Evolutionary conservation across 345 rosid genomes (phyloP).

Genomic region (Populus davidiana): DNA sequence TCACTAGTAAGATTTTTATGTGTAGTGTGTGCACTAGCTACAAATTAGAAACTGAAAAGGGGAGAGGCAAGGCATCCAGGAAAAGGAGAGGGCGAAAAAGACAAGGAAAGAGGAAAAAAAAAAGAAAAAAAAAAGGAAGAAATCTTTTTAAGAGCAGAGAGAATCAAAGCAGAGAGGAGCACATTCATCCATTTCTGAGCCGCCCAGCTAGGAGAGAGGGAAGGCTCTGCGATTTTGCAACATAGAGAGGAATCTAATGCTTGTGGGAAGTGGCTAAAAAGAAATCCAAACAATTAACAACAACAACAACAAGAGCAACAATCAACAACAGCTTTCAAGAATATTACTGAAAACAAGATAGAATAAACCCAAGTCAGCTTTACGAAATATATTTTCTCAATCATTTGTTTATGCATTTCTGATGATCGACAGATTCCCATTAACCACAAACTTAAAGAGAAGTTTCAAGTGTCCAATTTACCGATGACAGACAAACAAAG

Average conservation of each 20-base stretch:
- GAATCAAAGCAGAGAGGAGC: slow-evolving; percentile 36
- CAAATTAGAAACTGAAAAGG: slow-evolving; percentile 35
- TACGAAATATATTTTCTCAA: slow-evolving; percentile 40
- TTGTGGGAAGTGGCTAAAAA: slow-evolving; percentile 43
- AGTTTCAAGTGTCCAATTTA: slow-evolving; percentile 21
- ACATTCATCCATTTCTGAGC: slow-evolving; percentile 34
- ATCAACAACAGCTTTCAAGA: slow-evolving; percentile 29
- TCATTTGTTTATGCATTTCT: slow-evolving; percentile 57
- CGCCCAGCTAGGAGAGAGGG: slow-evolving; percentile 23
- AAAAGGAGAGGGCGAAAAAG: slow-evolving; percentile 34
- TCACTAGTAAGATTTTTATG: slow-evolving; percentile 20
- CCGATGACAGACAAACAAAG: slow-evolving; percentile 11
- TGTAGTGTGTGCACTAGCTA: slow-evolving; percentile 49
- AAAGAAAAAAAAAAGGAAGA: slow-evolving; percentile 39
- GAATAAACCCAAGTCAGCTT: slow-evolving; percentile 43
- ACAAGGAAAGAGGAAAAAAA: slow-evolving; percentile 19
- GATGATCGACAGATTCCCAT: slow-evolving; percentile 65
- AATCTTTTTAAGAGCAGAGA: slow-evolving; percentile 42
- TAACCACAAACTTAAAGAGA: slow-evolving; percentile 30
- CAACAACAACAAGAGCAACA: slow-evolving; percentile 24
- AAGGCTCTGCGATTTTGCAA: slow-evolving; percentile 28
- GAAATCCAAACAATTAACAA: slow-evolving; percentile 22
- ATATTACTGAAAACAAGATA: slow-evolving; percentile 54
- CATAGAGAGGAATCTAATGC: slow-evolving; percentile 63
- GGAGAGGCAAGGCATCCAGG: slow-evolving; percentile 40